Percentiles rank a stretch among this genome's conserved stretches.
These are phyloP conservation scores for Jaenimonas drosophilae DNA, from an alignment of 208 protist genomes.

Conservation along the genomic window DNA sequence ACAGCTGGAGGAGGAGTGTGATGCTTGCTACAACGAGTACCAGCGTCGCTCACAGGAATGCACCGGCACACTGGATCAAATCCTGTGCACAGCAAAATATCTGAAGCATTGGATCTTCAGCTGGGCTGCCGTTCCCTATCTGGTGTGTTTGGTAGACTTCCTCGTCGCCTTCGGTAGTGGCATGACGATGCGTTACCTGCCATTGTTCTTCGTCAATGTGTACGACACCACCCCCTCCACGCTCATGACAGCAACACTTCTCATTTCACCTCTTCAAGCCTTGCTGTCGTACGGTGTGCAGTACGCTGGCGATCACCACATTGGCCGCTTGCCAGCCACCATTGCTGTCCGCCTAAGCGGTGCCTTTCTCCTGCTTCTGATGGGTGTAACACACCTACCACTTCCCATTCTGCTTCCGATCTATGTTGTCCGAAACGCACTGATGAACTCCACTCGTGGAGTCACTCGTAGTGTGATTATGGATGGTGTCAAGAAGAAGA, in stretches of 20 bases:
- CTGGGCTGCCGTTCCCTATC: conserved; percentile 22
- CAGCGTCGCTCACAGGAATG: too few species aligned
- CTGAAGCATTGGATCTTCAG: too few species aligned
- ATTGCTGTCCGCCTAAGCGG: conserved; percentile 23
- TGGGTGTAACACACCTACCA: neutral
- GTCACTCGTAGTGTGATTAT: conserved; percentile 63
- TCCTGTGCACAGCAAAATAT: too few species aligned
- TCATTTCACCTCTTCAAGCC: conserved; percentile 18
- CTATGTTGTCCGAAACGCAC: conserved; percentile 36
- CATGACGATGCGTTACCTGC: conserved; percentile 40
- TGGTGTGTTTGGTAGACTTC: conserved; percentile 34
- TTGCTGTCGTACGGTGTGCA: conserved; percentile 8
- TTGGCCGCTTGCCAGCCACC: conserved; percentile 22
- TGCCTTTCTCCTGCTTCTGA: conserved; percentile 12
- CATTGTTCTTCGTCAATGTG: conserved; percentile 25
- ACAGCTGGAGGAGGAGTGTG: too few species aligned
- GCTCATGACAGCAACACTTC: conserved; percentile 18
- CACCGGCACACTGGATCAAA: too few species aligned
- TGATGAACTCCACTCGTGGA: conserved; percentile 54
- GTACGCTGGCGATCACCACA: conserved; percentile 8
- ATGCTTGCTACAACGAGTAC: too few species aligned
- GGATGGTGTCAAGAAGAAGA: conserved; percentile 34
- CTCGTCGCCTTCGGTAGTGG: conserved; percentile 35
- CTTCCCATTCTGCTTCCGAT: conserved; percentile 10
- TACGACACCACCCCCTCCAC: conserved; percentile 11